phyloP scores from a whole-genome alignment of 2,329 filamentous ascomycete species.

The Apiospora arundinis region DNA sequence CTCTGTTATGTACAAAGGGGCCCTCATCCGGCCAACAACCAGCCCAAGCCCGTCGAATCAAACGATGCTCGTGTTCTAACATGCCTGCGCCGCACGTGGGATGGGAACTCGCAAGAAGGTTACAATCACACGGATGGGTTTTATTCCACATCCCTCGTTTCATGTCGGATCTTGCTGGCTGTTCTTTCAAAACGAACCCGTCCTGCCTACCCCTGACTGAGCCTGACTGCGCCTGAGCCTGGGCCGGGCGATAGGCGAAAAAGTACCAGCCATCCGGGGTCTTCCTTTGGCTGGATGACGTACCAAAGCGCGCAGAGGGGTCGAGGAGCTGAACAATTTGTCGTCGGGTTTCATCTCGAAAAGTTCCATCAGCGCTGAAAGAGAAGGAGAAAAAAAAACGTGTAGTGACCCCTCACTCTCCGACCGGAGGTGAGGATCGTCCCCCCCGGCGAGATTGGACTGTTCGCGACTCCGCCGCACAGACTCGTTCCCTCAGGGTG shows the following conservation, averaged over 20 bases:
- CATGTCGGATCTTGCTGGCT: not conserved
- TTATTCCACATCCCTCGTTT: not conserved
- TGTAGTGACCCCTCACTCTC: conserved; percentile 11
- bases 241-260: not conserved
- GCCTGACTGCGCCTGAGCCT: not conserved
- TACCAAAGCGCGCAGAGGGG: not conserved
- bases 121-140: not conserved
- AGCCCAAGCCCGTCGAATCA: not conserved
- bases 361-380: not conserved
- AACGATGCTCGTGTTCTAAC: not conserved
- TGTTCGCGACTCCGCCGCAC: conserved; percentile 12
- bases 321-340: not conserved
- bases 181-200: not conserved
- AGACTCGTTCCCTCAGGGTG: not conserved
- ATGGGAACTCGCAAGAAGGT: not conserved
- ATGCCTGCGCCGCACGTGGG: not conserved
- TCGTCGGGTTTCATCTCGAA: not conserved
- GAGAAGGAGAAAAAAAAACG: not conserved
- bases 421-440: conserved; percentile 14
- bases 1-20: not conserved
- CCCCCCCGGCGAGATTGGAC: not conserved
- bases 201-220: not conserved
- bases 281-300: not conserved
- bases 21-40: not conserved
- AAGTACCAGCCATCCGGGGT: not conserved